Conservation (phyloP, 805 yeast species). For the Candida sphagnicola region DNA sequence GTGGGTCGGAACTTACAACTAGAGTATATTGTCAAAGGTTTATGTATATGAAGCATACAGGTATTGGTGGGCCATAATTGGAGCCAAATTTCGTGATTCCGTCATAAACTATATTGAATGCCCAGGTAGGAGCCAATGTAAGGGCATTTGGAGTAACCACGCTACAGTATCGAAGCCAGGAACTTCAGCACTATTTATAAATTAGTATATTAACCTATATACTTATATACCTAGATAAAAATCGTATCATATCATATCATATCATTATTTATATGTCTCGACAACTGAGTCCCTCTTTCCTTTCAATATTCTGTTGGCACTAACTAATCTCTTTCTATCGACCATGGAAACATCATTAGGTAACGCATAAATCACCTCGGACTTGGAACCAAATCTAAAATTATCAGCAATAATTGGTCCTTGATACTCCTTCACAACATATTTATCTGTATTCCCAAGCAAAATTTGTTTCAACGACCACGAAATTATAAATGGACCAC, state of each 20-base stretch:
- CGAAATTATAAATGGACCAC: slow-evolving; percentile 77
- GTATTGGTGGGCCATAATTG: too few species aligned
- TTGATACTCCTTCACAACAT: slow-evolving; percentile 59
- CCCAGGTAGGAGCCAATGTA: too few species aligned
- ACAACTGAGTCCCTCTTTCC: not conserved
- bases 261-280: not conserved
- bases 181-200: not conserved
- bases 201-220: not conserved
- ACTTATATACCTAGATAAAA: not conserved
- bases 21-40: too few species aligned
- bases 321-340: slow-evolving; percentile 53
- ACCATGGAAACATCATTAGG: slow-evolving; percentile 76
- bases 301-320: slow-evolving; percentile 36
- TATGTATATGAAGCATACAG: too few species aligned
- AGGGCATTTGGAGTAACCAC: too few species aligned
- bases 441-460: slow-evolving; percentile 38
- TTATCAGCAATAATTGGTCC: slow-evolving; percentile 69
- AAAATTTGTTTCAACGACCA: slow-evolving; percentile 70
- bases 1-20: too few species aligned
- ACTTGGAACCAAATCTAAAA: slow-evolving; percentile 70
- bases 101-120: too few species aligned
- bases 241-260: too few species aligned
- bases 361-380: slow-evolving; percentile 67
- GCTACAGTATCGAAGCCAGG: too few species aligned
- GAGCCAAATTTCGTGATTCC: too few species aligned